Evolutionary conservation across 2,329 filamentous ascomycete genomes (phyloP), one percentile per base, ranked within the genome.

Genomic region (Xylaria sp.): DNA sequence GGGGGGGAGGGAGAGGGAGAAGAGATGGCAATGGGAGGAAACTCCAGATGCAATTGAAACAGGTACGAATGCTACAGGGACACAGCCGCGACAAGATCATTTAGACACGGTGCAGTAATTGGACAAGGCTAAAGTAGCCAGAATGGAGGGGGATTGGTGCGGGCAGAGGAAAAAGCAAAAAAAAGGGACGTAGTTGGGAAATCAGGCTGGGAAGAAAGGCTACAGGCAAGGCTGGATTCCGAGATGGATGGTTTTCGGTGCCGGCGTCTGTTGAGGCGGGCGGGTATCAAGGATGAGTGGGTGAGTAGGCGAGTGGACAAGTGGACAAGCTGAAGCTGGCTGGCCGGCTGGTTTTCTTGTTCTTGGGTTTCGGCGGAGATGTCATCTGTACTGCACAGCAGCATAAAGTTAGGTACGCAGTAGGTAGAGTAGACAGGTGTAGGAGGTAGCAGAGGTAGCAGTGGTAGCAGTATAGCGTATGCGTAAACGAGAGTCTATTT

Each of bases 151-250:
- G 55, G 45, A 63, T 63, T 61, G 62, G 47, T 45, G 53, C 59
- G 27, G 47, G 39, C 25, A 13, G 49, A 27, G 56, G 20, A 56
- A 45, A 66, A 62, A 44, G 9, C 15, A 42, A 60, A 31, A 50
- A 31, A 45, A 49, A 54, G 15, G 39, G 57, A 44, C 29, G 58
- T 44, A 36, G 65, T 58, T 55, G 59, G 39, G 62, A 59, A 65
- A 71, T 71, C 70, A 71, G 70, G 70, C 70, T 72, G 70, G 68
- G 58, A 64, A 60, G 69, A 71, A 69, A 72, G 70, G 70, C 70
- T 72, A 60, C 63, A 49, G 31, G 60, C 70, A 63, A 72, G 70
- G 70, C 70, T 72, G 70, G 68, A 72, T 49, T 63, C 49, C 56
- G 56, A 65, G 65, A 61, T 51, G 67, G 33, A 58, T 55, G 65